These are phyloP conservation scores for Lentinula novae-zelandiae DNA, from an alignment of 1,284 basidiomycete species.

Conservation along the genomic window DNA sequence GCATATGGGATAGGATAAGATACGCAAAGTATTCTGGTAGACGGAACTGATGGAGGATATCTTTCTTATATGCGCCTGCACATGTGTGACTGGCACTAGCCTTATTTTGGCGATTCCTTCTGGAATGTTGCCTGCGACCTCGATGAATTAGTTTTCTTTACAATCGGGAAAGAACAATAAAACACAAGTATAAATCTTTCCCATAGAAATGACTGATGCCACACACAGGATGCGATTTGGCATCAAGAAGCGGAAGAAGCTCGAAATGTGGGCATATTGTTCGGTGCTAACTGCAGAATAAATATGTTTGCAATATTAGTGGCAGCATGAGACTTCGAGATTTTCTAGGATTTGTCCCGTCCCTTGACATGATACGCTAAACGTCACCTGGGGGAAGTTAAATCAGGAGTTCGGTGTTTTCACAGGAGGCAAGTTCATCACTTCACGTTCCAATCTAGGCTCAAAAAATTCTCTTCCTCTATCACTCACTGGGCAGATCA, in stretches of 20 bases:
- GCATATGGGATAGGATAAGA: neutral
- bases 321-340: too few relatives aligned
- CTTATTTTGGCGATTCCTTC: neutral
- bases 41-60: neutral
- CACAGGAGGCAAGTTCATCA: too few relatives aligned
- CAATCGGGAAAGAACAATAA: neutral
- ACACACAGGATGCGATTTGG: neutral
- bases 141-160: neutral
- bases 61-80: neutral
- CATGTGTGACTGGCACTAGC: neutral
- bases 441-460: too few relatives aligned
- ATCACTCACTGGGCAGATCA: too few relatives aligned
- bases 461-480: too few relatives aligned
- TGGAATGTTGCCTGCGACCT: neutral
- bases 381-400: too few relatives aligned
- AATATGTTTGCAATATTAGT: too few relatives aligned
- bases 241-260: neutral
- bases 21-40: neutral
- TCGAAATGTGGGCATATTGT: too few relatives aligned
- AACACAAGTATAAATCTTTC: neutral
- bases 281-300: too few relatives aligned
- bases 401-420: too few relatives aligned
- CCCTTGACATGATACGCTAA: too few relatives aligned
- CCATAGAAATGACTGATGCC: neutral
- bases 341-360: too few relatives aligned